phyloP scores from a whole-genome alignment of 2,329 filamentous ascomycete species.

The Stemphylium vesicarium region DNA sequence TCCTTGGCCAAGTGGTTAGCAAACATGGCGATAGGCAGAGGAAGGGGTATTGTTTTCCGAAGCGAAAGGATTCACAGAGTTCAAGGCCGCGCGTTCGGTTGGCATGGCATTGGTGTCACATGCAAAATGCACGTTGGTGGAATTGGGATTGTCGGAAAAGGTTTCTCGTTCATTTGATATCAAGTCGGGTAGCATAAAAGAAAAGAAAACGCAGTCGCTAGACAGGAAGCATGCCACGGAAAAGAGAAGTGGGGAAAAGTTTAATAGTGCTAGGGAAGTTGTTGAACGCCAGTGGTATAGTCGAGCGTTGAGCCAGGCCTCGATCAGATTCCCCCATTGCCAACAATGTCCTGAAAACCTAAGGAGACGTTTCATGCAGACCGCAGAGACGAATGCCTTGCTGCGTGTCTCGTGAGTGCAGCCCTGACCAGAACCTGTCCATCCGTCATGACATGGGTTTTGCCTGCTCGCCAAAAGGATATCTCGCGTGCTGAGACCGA shows the following conservation, averaged over 20 bases:
- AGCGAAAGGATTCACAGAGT: too few species aligned
- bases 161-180: too few species aligned
- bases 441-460: not conserved
- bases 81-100: too few species aligned
- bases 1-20: too few species aligned
- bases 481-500: slow-evolving; percentile 12
- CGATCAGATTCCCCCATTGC: not conserved
- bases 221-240: not conserved
- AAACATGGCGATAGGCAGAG: too few species aligned
- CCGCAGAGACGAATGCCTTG: not conserved
- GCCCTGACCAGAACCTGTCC: not conserved
- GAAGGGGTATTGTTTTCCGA: too few species aligned
- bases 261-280: not conserved
- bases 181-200: not conserved
- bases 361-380: not conserved
- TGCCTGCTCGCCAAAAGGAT: slow-evolving; percentile 8
- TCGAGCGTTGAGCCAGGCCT: not conserved
- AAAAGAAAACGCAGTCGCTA: not conserved
- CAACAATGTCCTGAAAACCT: not conserved
- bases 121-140: too few species aligned
- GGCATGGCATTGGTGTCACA: too few species aligned
- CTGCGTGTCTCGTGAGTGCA: not conserved
- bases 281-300: not conserved
- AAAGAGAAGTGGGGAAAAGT: not conserved
- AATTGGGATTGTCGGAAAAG: too few species aligned